Evolutionary conservation across 2,329 filamentous ascomycete species (phyloP).

Genomic region (Nemania abortiva): DNA sequence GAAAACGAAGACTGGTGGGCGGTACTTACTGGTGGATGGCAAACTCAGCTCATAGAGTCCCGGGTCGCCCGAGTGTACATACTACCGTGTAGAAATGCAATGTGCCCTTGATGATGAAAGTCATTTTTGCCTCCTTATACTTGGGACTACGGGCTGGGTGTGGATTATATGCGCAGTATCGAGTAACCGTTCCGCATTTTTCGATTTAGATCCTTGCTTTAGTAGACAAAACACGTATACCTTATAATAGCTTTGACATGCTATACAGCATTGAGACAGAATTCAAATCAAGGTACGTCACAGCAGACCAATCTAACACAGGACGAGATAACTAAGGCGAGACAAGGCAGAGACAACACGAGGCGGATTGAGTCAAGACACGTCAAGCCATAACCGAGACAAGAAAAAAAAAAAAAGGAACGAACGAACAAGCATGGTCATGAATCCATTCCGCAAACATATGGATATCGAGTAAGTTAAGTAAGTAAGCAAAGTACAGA

Average conservation of each 20-base stretch:
- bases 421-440: neutral
- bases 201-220: too few relatives aligned
- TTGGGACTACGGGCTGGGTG: neutral
- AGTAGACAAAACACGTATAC: too few relatives aligned
- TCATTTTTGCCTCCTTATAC: neutral
- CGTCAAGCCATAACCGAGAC: neutral
- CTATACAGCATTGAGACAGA: neutral
- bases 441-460: slow-evolving; percentile 15
- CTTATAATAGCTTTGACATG: neutral
- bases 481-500: neutral
- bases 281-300: neutral
- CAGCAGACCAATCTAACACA: too few relatives aligned
- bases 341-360: neutral
- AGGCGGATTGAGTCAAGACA: neutral
- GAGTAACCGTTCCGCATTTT: neutral
- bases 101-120: neutral
- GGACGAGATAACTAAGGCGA: neutral
- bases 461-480: slow-evolving; percentile 19
- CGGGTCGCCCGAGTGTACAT: slow-evolving; percentile 10
- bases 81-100: slow-evolving; percentile 26
- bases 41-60: slow-evolving; percentile 11
- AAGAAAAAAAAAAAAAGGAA: neutral
- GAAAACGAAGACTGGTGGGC: neutral
- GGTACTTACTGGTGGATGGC: neutral
- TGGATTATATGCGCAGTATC: neutral